Evolutionary conservation across 1,139 yeast species (phyloP).

Genomic region (Yamadazyma trypodendri): DNA sequence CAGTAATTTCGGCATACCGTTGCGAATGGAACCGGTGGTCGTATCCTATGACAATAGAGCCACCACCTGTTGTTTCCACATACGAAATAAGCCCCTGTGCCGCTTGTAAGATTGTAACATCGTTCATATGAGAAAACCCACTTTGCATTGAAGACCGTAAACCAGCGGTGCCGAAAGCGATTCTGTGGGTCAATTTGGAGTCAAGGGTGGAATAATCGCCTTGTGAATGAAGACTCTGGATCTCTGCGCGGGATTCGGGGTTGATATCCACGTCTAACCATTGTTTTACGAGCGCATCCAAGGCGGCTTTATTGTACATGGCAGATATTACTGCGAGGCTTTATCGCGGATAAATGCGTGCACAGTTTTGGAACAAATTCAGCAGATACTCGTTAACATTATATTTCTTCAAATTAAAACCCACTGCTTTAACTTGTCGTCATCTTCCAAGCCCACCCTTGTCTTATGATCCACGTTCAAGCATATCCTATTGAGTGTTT

Average conservation of each 20-base stretch:
- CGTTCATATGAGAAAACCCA: slow-evolving; percentile 87
- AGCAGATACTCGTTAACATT: slow-evolving; percentile 23
- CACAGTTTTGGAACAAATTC: slow-evolving; percentile 33
- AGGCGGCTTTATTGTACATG: not conserved
- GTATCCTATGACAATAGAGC: slow-evolving; percentile 76
- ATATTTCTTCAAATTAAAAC: slow-evolving; percentile 11
- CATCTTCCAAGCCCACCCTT: slow-evolving; percentile 13
- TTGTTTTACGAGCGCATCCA: slow-evolving; percentile 37
- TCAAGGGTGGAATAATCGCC: slow-evolving; percentile 48
- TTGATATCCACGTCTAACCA: slow-evolving; percentile 55
- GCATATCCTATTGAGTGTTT: slow-evolving; percentile 26
- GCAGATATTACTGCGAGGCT: too few relatives aligned
- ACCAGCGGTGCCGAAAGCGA: slow-evolving; percentile 94
- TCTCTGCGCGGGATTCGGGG: slow-evolving; percentile 55
- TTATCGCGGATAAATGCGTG: too few relatives aligned
- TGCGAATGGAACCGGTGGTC: slow-evolving; percentile 86
- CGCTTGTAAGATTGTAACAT: slow-evolving; percentile 85
- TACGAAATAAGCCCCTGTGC: slow-evolving; percentile 85
- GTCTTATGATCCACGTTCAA: slow-evolving; percentile 17
- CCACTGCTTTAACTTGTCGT: slow-evolving; percentile 9
- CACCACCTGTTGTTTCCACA: slow-evolving; percentile 23
- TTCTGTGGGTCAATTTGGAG: slow-evolving; percentile 51
- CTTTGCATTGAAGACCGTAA: slow-evolving; percentile 85
- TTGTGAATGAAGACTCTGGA: slow-evolving; percentile 41
- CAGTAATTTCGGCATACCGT: slow-evolving; percentile 77